Percentiles rank a stretch among this genome's conserved stretches.
Conservation (phyloP, 2,329 filamentous ascomycete species). For the Sporothrix humicola region DNA sequence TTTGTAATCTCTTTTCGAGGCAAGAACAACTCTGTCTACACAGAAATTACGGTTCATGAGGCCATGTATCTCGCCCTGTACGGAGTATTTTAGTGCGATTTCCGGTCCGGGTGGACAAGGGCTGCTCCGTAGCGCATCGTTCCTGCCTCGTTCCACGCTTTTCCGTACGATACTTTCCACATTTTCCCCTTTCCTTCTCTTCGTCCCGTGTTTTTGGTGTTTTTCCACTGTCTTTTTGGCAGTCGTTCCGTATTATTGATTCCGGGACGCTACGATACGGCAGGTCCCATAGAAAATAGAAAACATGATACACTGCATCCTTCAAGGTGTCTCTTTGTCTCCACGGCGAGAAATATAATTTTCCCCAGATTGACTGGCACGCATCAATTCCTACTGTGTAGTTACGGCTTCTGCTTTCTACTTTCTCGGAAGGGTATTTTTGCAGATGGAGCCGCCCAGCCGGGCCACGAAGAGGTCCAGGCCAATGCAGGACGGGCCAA, state of each 20-base stretch:
- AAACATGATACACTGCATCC: neutral
- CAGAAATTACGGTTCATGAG: too few species aligned
- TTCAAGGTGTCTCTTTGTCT: neutral
- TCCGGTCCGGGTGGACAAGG: neutral
- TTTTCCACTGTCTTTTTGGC: neutral
- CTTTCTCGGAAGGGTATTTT: neutral
- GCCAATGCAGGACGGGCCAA: constrained; percentile 4
- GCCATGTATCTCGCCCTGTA: neutral
- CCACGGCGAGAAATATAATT: constrained; percentile 2
- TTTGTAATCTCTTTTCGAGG: too few species aligned
- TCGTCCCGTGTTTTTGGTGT: neutral
- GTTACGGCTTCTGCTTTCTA: too few species aligned
- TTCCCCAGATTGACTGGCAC: constrained; percentile 15
- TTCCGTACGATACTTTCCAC: neutral
- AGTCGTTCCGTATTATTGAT: neutral
- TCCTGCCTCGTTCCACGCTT: constrained; percentile 20
- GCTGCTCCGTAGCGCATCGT: constrained; percentile 10
- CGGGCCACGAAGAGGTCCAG: neutral
- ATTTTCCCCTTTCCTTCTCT: neutral
- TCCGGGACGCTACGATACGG: neutral
- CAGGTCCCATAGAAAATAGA: too few species aligned
- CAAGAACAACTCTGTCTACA: too few species aligned
- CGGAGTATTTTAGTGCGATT: constrained; percentile 14
- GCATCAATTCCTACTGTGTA: neutral
- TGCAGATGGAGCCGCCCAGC: neutral